Evolutionary conservation across 192 early-diverging fungal genomes (phyloP).

Genomic region (Borealophlyctis nickersoniae): DNA sequence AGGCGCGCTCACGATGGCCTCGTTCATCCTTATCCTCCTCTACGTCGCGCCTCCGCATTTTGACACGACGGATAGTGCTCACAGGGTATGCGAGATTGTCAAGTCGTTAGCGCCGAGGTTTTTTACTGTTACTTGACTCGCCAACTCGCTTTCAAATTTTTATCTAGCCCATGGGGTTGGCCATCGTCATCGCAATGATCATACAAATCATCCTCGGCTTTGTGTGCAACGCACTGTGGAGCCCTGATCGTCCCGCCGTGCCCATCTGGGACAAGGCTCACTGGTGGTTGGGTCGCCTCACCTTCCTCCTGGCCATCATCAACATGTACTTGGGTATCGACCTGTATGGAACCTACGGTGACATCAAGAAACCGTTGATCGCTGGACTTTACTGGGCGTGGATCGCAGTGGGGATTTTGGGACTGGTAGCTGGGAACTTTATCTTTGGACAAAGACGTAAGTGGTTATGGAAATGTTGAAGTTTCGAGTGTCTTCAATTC

Average conservation of each 20-base stretch:
- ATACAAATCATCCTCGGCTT: conserved; percentile 41
- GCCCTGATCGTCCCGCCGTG: conserved; percentile 20
- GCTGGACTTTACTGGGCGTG: not conserved
- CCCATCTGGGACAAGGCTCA: conserved; percentile 49
- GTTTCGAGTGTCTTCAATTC: too few relatives aligned
- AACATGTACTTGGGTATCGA: conserved; percentile 38
- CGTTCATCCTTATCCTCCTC: conserved; percentile 25
- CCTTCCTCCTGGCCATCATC: conserved; percentile 36
- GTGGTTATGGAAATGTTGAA: too few relatives aligned
- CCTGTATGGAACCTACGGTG: conserved; percentile 20
- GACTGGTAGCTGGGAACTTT: not conserved
- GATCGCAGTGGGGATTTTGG: not conserved
- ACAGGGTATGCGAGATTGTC: too few relatives aligned
- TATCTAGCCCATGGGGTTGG: conserved; percentile 31
- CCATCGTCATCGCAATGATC: conserved; percentile 24
- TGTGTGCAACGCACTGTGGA: conserved; percentile 24
- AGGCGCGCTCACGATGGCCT: conserved; percentile 6
- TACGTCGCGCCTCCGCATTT: conserved; percentile 8
- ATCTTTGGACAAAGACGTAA: not conserved
- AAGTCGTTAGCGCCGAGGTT: not conserved
- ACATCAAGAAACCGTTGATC: not conserved
- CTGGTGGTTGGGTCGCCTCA: conserved; percentile 43
- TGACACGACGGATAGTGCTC: not conserved
- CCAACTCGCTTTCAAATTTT: too few relatives aligned
- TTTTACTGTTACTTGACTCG: conserved; percentile 8